These are phyloP conservation scores for Aureobasidium sp. DNA, from an alignment of 2,329 filamentous ascomycete species.

Conservation along the genomic window DNA sequence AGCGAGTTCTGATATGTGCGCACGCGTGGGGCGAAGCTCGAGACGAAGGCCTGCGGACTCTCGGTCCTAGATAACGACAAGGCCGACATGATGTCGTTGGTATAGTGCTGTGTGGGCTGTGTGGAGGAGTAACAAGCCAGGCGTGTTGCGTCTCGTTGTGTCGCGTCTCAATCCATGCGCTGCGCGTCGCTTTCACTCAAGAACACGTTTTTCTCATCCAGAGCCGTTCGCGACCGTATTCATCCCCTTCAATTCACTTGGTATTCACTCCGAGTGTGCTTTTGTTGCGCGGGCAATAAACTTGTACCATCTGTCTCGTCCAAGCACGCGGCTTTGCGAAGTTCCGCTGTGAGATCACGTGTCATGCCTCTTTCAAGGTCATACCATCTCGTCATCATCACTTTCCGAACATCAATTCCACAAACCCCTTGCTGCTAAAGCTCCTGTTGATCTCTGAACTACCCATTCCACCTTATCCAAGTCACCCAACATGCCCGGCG, in stretches of 20 bases:
- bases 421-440: not conserved
- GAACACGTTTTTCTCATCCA: not conserved
- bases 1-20: slow-evolving; percentile 89
- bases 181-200: not conserved
- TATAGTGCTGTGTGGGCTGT: not conserved
- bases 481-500: slow-evolving; percentile 30
- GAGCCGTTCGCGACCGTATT: not conserved
- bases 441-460: not conserved
- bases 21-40: slow-evolving; percentile 83
- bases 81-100: slow-evolving; percentile 31
- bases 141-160: not conserved
- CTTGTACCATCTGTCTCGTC: not conserved
- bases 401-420: not conserved
- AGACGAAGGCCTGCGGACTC: slow-evolving; percentile 79
- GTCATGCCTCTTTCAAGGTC: not conserved
- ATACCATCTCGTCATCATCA: not conserved
- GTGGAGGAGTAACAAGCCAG: slow-evolving; percentile 8
- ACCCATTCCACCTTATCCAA: no score
- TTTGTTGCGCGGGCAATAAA: not conserved
- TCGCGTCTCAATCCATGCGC: slow-evolving; percentile 11
- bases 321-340: not conserved
- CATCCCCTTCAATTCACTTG: not conserved
- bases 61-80: slow-evolving; percentile 31
- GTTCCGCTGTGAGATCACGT: not conserved
- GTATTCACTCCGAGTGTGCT: not conserved